Evolutionary conservation across 1,139 yeast species (phyloP).

Genomic region (Taphrina betulina): DNA sequence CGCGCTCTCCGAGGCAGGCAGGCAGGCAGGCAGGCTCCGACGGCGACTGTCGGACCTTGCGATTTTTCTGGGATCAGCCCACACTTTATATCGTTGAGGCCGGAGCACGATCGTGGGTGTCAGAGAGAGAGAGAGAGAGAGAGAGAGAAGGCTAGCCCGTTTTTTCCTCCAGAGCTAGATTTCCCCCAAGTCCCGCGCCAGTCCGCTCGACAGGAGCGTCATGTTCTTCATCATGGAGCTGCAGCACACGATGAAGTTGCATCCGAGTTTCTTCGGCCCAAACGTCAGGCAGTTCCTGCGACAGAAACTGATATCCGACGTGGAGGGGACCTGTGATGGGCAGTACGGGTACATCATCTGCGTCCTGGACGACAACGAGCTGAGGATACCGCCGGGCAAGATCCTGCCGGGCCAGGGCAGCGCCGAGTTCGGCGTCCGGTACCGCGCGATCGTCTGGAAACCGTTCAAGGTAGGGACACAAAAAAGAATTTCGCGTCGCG

Average conservation of each 20-base stretch:
- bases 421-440: constrained; percentile 95
- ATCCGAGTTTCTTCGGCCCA: constrained; percentile 97
- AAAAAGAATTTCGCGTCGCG: no score
- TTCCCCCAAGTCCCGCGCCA: neutral
- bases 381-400: constrained; percentile 92
- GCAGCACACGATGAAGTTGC: constrained; percentile 84
- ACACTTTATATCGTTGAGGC: no score
- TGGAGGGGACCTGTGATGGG: constrained; percentile 98
- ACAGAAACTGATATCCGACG: constrained; percentile 86
- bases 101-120: no score
- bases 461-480: constrained; percentile 66
- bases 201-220: neutral
- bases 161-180: no score
- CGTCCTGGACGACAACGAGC: constrained; percentile 89
- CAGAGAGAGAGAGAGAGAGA: no score
- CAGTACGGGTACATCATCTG: constrained; percentile 97
- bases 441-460: constrained; percentile 96
- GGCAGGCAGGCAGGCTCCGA: no score
- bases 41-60: no score
- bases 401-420: constrained; percentile 87
- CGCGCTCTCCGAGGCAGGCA: no score
- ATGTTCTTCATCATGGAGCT: constrained; percentile 60
- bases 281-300: constrained; percentile 92
- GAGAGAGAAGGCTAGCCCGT: no score
- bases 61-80: no score